A percentile compares a stretch with the other conserved stretches of the same genome.
These are phyloP conservation scores for Auricularia heimuer DNA, from an alignment of 768 basidiomycete genomes.

Conservation along the genomic window DNA sequence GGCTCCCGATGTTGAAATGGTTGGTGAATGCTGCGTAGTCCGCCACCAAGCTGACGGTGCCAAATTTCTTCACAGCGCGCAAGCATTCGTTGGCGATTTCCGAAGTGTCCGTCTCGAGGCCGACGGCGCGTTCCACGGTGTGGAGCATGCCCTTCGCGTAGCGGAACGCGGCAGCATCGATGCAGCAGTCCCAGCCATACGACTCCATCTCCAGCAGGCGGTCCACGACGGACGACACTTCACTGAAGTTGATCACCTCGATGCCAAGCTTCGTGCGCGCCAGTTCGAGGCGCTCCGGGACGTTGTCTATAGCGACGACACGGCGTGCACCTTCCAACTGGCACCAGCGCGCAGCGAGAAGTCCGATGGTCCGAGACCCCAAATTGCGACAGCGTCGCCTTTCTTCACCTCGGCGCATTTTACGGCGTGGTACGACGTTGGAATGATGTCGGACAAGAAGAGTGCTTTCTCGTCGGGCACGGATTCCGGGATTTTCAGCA, in stretches of 20 bases:
- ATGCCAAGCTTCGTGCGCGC: constrained; percentile 37
- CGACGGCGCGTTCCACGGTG: constrained; percentile 57
- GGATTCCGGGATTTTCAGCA: constrained; percentile 55
- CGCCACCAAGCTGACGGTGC: constrained; percentile 15
- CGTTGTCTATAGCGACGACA: constrained; percentile 61
- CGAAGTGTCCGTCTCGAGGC: constrained; percentile 66
- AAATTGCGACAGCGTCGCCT: constrained; percentile 17
- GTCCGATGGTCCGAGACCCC: constrained; percentile 60
- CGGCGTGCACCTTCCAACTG: constrained; percentile 58
- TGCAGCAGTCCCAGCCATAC: constrained; percentile 45
- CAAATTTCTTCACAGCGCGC: constrained; percentile 42
- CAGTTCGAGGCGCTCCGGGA: constrained; percentile 40
- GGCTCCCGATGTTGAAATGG: constrained; percentile 56
- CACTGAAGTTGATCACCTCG: constrained; percentile 50
- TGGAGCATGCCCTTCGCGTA: constrained; percentile 56
- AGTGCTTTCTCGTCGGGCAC: constrained; percentile 54
- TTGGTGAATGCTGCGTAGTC: constrained; percentile 46
- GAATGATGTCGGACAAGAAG: constrained; percentile 52
- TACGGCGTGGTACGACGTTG: constrained; percentile 66
- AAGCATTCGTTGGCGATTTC: constrained; percentile 52
- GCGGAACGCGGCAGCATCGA: constrained; percentile 46
- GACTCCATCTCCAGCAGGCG: constrained; percentile 53
- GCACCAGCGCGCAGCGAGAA: constrained; percentile 50
- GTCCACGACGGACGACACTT: constrained; percentile 44
- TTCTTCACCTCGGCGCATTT: constrained; percentile 63